Evolutionary conservation across 495 filamentous ascomycete genomes (phyloP).

Genomic region (Aspergillus egyptiacus): DNA sequence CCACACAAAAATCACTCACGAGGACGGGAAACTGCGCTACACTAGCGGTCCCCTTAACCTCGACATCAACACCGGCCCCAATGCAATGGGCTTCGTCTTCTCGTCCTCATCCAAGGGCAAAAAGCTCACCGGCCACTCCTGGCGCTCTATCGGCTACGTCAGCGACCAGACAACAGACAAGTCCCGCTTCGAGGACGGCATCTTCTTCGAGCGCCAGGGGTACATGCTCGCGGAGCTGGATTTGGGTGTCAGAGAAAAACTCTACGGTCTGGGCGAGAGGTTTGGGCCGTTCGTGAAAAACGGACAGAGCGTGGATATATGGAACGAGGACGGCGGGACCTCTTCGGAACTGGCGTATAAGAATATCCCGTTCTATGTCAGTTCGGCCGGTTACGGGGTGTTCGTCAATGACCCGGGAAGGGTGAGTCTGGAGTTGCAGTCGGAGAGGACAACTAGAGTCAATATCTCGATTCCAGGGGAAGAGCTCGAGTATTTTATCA

Average conservation of each 20-base stretch:
- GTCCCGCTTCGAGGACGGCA: constrained; percentile 43
- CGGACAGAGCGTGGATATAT: constrained; percentile 60
- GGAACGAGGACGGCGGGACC: constrained; percentile 70
- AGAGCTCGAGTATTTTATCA: constrained; percentile 54
- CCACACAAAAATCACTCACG: constrained; percentile 43
- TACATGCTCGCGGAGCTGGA: constrained; percentile 60
- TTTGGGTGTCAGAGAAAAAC: constrained; percentile 58
- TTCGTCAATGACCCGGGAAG: constrained; percentile 58
- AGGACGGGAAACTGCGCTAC: constrained; percentile 44
- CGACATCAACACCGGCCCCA: constrained; percentile 44
- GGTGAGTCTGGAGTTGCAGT: constrained; percentile 61
- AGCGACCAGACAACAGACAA: constrained; percentile 47
- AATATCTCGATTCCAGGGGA: constrained; percentile 60
- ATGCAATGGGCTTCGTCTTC: constrained; percentile 55
- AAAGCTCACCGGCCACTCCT: constrained; percentile 53
- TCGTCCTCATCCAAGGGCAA: constrained; percentile 37
- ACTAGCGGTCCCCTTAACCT: constrained; percentile 50
- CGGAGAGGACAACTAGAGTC: constrained; percentile 58
- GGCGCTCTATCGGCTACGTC: constrained; percentile 53
- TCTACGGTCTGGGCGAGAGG: constrained; percentile 65
- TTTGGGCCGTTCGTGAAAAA: constrained; percentile 68
- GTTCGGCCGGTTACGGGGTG: constrained; percentile 62
- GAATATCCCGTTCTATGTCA: constrained; percentile 67
- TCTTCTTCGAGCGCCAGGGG: constrained; percentile 51
- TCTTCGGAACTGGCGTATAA: constrained; percentile 68